A percentile compares a stretch with the other conserved stretches of the same genome.
Conservation (phyloP, 192 early-diverging fungal species). For the Backusella mclennaniae region DNA sequence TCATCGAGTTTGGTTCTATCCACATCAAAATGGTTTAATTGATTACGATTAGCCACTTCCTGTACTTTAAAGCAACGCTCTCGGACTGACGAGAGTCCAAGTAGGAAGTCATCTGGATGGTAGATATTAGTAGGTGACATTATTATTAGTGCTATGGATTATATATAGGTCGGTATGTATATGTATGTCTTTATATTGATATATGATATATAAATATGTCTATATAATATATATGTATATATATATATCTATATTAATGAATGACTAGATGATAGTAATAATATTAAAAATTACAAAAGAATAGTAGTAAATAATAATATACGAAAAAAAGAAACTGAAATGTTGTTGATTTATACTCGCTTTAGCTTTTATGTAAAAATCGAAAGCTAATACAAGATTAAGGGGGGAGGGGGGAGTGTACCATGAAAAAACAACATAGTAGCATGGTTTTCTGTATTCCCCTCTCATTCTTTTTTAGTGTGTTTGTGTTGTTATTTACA, state of each 20-base stretch:
- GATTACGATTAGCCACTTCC: constrained; percentile 46
- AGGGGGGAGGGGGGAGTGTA: not conserved
- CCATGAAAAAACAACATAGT: not conserved
- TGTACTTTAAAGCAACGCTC: constrained; percentile 66
- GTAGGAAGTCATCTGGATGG: constrained; percentile 45
- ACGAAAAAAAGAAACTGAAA: not conserved
- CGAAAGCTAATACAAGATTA: not conserved
- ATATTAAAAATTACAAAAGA: not conserved
- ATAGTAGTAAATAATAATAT: not conserved
- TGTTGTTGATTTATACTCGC: not conserved
- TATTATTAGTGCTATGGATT: not conserved
- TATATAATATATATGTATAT: not conserved
- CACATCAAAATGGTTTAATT: constrained; percentile 76
- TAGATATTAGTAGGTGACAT: constrained; percentile 6
- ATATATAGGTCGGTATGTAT: not conserved
- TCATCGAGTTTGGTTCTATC: constrained; percentile 60
- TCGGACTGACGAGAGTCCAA: constrained; percentile 70
- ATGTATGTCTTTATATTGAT: not conserved
- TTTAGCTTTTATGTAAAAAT: not conserved
- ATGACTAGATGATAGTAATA: not conserved
- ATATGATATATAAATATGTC: not conserved
- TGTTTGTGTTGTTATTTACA: not conserved
- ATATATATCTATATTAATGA: not conserved
- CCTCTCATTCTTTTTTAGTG: not conserved
- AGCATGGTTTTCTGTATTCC: constrained; percentile 4